phyloP scores from a whole-genome alignment of 2,329 filamentous ascomycete species.

The Botrytis sinoallii region DNA sequence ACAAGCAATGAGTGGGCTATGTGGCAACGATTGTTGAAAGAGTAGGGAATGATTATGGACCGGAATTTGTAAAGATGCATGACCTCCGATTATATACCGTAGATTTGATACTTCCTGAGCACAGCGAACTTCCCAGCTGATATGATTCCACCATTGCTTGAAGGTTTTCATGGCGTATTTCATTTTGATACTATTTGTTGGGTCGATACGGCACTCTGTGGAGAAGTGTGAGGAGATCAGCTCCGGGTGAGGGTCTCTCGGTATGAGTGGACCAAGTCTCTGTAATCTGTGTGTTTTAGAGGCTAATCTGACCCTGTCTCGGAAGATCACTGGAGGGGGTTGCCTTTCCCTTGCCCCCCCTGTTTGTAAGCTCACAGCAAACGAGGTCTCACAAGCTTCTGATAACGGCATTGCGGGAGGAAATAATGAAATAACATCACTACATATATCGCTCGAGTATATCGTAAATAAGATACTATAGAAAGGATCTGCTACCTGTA shows the following conservation, averaged over 20 bases:
- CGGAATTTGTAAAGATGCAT: no score
- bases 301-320: not conserved
- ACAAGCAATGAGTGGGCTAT: no score
- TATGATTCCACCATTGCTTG: no score
- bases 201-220: not conserved
- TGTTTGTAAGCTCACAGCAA: not conserved
- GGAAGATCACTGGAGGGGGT: no score
- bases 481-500: not conserved
- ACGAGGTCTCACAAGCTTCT: not conserved
- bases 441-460: not conserved
- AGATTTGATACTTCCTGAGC: no score
- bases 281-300: not conserved
- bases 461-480: not conserved
- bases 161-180: not conserved
- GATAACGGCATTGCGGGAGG: not conserved
- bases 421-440: not conserved
- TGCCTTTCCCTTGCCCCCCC: no score
- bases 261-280: not conserved
- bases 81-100: no score
- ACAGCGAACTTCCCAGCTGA: no score
- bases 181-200: not conserved
- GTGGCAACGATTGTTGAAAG: no score
- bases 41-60: no score
- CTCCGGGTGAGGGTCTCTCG: not conserved
- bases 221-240: not conserved